Percentiles rank a stretch among this genome's conserved stretches.
Conservation (phyloP, 2,329 filamentous ascomycete genomes). For the Aspergillus arachidicola region DNA sequence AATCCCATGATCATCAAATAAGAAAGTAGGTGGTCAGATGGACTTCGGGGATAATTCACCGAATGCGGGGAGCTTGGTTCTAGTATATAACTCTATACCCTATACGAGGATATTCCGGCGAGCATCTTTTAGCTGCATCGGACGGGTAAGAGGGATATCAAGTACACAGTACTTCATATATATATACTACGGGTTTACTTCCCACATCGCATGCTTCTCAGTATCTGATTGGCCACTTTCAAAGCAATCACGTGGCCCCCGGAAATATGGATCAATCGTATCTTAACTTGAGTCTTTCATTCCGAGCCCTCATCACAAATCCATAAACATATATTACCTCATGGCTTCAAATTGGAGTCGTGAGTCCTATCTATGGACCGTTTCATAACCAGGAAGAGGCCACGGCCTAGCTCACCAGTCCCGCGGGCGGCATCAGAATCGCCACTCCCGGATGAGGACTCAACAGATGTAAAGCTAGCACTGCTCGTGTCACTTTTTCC, state of each 20-base stretch:
- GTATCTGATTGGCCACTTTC: conserved; percentile 32
- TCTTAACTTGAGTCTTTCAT: not conserved
- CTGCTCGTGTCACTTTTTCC: conserved; percentile 78
- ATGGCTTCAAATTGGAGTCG: conserved; percentile 26
- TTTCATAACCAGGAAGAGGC: conserved; percentile 42
- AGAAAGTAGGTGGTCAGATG: not conserved
- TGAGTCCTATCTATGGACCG: conserved; percentile 41
- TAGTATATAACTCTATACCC: not conserved
- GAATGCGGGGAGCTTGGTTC: not conserved
- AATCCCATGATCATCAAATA: not conserved
- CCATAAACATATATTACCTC: not conserved
- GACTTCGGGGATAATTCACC: not conserved
- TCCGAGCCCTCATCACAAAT: not conserved
- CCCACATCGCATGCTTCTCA: not conserved
- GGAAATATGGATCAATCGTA: not conserved
- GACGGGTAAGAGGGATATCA: too few relatives aligned
- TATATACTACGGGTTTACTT: too few relatives aligned
- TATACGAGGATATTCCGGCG: not conserved
- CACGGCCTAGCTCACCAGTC: conserved; percentile 22
- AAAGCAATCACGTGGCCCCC: conserved; percentile 28
- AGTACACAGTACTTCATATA: too few relatives aligned
- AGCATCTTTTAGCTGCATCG: too few relatives aligned
- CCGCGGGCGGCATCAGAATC: conserved; percentile 17
- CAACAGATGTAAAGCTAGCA: conserved; percentile 88
- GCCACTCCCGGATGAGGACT: conserved; percentile 61